These are phyloP conservation scores for Solanum hybrid DNA, from an alignment of 305 asterid genomes.

Conservation along the genomic window DNA sequence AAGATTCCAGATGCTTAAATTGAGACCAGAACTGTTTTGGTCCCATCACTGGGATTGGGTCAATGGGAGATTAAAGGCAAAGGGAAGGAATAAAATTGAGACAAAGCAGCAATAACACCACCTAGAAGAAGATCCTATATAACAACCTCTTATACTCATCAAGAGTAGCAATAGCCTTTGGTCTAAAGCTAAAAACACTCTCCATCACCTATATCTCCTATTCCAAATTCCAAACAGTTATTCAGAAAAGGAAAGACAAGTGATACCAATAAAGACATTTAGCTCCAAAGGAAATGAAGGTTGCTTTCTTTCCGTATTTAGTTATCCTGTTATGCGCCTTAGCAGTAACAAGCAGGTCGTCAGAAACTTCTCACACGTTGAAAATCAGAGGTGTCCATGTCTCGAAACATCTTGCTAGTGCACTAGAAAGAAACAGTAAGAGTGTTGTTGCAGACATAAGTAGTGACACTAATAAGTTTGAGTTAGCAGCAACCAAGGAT, in stretches of 20 bases:
- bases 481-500: constrained; percentile 6
- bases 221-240: background rate
- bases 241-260: background rate
- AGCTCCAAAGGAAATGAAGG: constrained; percentile 4
- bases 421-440: constrained; percentile 12
- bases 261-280: background rate
- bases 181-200: background rate
- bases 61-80: background rate
- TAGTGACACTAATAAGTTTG: background rate
- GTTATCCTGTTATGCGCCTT: constrained; percentile 12
- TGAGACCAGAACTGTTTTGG: background rate
- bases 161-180: background rate
- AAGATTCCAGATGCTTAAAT: background rate
- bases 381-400: constrained; percentile 6
- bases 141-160: background rate
- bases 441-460: constrained; percentile 5
- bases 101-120: background rate
- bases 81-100: background rate
- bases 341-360: constrained; percentile 15
- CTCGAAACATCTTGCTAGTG: background rate
- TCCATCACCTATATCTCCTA: background rate
- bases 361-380: constrained; percentile 7
- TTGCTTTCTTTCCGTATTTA: constrained; percentile 12
- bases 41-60: background rate
- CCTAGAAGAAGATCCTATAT: constrained; percentile 3